Evolutionary conservation across 257 asterid species (phyloP), one percentile per base, ranked within the genome.

Genomic region (Solanum paucissectum): DNA sequence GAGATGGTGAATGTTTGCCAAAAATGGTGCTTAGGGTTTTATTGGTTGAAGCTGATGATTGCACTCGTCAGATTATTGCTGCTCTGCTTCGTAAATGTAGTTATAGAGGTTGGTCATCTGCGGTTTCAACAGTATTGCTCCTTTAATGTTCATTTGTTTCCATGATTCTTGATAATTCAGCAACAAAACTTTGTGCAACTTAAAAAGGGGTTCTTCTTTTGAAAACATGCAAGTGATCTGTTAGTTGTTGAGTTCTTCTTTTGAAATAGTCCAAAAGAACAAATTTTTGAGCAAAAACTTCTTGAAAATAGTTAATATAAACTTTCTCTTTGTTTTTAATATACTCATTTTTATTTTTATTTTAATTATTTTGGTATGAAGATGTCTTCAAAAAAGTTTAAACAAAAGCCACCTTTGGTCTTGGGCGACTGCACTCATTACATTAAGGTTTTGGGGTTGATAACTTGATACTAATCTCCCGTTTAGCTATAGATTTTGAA

Each of bases 21-120:
- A 92, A 93, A 75, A 93, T 90, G 98, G 93, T 76, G 88, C 89
- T 97, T 69, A 94, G 98, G 82, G 99, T 97, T 74, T 92, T 97
- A 88, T 86, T 97, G 58, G 99, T 97, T 3, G 99, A 97, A 91
- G 92, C 98, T 52, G 99, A 97, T 89, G 99, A 95, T 88, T 96
- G 98, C 13, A 95, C 99, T 21, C 90, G 99, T 91, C 99, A 97
- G 89, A 96, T 97, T 90, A 97, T 97, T 64, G 89, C 98, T 46
- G 98, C 98, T 52, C 98, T 97, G 88, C 98, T 97, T 90, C 93
- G 98, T 88, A 97, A 94, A 97, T 97, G 99, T 92, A 90, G 94
- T 89, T 96, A 95, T 88, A 95, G 86, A 96, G 99, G 99, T 72
- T 33, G 76, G 76, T 32, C 38, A 69, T 69, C 2, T 37, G 58